These are phyloP conservation scores for Tricholoma saponaceum DNA, from an alignment of 768 basidiomycete genomes.

Conservation along the genomic window DNA sequence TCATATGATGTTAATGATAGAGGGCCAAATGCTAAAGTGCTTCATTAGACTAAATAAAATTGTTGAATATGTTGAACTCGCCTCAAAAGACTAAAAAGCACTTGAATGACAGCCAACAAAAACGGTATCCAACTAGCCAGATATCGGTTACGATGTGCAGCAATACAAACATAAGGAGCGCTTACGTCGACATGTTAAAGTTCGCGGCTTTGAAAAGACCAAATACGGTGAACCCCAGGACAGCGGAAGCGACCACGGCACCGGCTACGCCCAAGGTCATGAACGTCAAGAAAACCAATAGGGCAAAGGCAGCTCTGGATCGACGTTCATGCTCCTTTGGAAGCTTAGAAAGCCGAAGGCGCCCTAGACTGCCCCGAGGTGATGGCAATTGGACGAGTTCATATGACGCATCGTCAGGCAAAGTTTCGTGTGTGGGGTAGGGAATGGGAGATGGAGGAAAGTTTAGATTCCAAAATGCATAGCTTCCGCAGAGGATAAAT, in stretches of 20 bases:
- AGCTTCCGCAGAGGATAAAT: conserved; percentile 44
- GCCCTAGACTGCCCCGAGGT: conserved; percentile 6
- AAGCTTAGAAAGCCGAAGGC: conserved; percentile 6
- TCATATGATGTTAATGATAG: conserved; percentile 41
- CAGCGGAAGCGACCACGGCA: conserved; percentile 41
- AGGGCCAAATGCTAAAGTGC: conserved; percentile 35
- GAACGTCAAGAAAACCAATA: conserved; percentile 42
- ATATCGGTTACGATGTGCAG: background rate
- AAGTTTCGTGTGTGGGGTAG: conserved; percentile 1
- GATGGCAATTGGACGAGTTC: conserved; percentile 10
- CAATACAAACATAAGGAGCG: conserved; percentile 3
- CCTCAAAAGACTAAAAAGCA: conserved; percentile 40
- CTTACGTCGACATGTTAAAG: conserved; percentile 51
- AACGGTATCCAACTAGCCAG: conserved; percentile 43
- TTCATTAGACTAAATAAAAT: no score
- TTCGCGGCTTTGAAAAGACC: conserved; percentile 41
- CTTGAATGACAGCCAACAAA: conserved; percentile 38
- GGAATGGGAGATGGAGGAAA: conserved; percentile 34
- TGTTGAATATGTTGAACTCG: conserved; percentile 7
- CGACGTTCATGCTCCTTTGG: conserved; percentile 34
- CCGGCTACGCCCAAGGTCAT: conserved; percentile 38
- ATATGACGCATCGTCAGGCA: conserved; percentile 7
- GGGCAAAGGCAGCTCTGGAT: conserved; percentile 42
- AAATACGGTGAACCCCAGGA: conserved; percentile 41
- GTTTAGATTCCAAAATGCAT: conserved; percentile 49